These are phyloP conservation scores for Triticum dicoccoides DNA, from an alignment of 176 grass and related monocot genomes.

Conservation along the genomic window DNA sequence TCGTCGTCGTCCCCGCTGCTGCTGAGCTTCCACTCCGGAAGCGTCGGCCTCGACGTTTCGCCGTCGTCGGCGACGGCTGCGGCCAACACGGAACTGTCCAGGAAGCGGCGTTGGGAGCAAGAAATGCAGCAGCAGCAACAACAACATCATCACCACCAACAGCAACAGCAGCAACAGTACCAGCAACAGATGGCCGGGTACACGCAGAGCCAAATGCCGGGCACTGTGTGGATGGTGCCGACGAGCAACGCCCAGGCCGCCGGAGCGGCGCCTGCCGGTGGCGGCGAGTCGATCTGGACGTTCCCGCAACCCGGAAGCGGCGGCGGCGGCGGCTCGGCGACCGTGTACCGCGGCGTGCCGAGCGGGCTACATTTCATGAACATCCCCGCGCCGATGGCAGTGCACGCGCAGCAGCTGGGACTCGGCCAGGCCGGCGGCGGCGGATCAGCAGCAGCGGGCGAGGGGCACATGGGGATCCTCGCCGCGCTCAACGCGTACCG, in stretches of 20 bases:
- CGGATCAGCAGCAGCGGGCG: neutral
- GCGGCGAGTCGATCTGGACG: slow-evolving; percentile 71
- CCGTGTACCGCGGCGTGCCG: slow-evolving; percentile 72
- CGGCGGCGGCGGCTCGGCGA: slow-evolving; percentile 24
- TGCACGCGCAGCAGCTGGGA: slow-evolving; percentile 46
- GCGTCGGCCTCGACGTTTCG: slow-evolving; percentile 62
- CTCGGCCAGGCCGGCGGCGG: slow-evolving; percentile 13
- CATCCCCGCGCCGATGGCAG: slow-evolving; percentile 43
- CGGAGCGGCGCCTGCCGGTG: neutral
- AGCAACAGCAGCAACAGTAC: slow-evolving; percentile 51
- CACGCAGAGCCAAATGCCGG: slow-evolving; percentile 74
- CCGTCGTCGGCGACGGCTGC: slow-evolving; percentile 40
- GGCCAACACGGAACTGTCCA: slow-evolving; percentile 41
- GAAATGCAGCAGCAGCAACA: slow-evolving; percentile 60
- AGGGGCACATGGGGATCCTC: slow-evolving; percentile 44
- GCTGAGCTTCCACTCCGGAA: slow-evolving; percentile 77
- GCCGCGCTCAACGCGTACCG: slow-evolving; percentile 63
- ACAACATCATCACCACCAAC: slow-evolving; percentile 22
- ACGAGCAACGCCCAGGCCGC: slow-evolving; percentile 62
- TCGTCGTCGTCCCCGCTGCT: slow-evolving; percentile 60
- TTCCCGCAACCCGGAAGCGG: slow-evolving; percentile 54
- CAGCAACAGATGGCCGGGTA: slow-evolving; percentile 90
- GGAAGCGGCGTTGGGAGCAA: slow-evolving; percentile 70
- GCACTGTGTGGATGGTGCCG: slow-evolving; percentile 86
- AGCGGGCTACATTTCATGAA: slow-evolving; percentile 74